A percentile compares a stretch with the other conserved stretches of the same genome.
Conservation (phyloP, 148 eudicot species). For the Dysphania ambrosioides region DNA sequence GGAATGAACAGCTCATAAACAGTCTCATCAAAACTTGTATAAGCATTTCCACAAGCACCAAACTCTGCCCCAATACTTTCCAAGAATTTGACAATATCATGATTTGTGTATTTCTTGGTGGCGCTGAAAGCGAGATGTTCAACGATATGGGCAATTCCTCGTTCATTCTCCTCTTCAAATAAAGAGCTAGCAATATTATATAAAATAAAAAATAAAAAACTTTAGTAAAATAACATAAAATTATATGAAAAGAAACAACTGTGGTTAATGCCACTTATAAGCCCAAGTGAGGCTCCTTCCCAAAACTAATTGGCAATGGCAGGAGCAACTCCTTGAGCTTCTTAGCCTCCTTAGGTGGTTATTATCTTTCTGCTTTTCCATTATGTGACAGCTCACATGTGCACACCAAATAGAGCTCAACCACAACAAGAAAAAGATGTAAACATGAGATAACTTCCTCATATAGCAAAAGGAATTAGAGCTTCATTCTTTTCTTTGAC, state of each 20-base stretch:
- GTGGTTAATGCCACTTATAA: not conserved
- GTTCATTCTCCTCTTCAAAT: constrained; percentile 75
- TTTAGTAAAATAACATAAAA: not conserved
- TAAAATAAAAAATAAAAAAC: not conserved
- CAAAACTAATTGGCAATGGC: not conserved
- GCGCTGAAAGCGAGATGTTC: constrained; percentile 92
- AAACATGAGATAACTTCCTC: not conserved
- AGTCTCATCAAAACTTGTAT: constrained; percentile 81
- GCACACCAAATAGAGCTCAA: not conserved
- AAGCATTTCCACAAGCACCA: constrained; percentile 90
- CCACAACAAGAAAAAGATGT: not conserved
- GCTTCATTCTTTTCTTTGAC: not conserved
- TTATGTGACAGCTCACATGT: not conserved
- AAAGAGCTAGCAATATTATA: constrained; percentile 57
- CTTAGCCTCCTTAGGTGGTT: not conserved
- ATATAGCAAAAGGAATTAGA: not conserved
- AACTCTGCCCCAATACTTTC: constrained; percentile 94
- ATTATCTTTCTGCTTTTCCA: not conserved
- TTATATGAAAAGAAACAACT: not conserved
- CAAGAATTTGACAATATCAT: constrained; percentile 79
- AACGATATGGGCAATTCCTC: constrained; percentile 85
- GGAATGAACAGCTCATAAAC: constrained; percentile 85
- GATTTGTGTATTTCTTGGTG: constrained; percentile 78
- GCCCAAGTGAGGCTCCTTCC: not conserved
- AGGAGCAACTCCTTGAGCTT: not conserved